Percentiles rank a stretch among this genome's conserved stretches.
Conservation (phyloP, 306 rosid species). For the Cicer judaicum region DNA sequence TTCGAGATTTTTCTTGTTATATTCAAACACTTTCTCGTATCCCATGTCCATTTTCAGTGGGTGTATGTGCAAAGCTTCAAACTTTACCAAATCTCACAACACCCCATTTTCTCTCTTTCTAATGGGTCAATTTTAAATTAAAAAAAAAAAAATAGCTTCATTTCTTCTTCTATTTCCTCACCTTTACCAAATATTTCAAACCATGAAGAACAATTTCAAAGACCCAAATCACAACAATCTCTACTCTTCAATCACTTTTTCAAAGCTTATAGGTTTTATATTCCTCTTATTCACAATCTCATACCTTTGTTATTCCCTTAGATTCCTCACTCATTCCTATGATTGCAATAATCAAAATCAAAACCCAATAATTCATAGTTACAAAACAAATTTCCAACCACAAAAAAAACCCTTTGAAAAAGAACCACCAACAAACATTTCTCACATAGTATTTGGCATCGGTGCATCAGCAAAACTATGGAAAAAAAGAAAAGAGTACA, state of each 20-base stretch:
- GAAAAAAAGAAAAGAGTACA: conserved; percentile 67
- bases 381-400: background rate
- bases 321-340: conserved; percentile 42
- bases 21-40: conserved; percentile 9
- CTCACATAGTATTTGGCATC: conserved; percentile 76
- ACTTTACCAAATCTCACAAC: conserved; percentile 6
- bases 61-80: background rate
- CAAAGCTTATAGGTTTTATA: conserved; percentile 52
- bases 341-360: conserved; percentile 31
- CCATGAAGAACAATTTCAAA: conserved; percentile 57
- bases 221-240: conserved; percentile 48
- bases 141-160: too few relatives aligned
- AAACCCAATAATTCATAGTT: conserved; percentile 8
- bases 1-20: background rate
- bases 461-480: conserved; percentile 77
- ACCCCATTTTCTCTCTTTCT: too few relatives aligned
- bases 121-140: too few relatives aligned
- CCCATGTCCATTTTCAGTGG: background rate
- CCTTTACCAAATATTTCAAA: background rate
- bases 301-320: conserved; percentile 54
- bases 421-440: conserved; percentile 52
- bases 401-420: conserved; percentile 2
- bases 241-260: conserved; percentile 43
- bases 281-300: conserved; percentile 52
- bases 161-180: background rate